Evolutionary conservation across 352 stramenopile genomes (phyloP), one percentile per base, ranked within the genome.

Genomic region (Phytophthora multivora): DNA sequence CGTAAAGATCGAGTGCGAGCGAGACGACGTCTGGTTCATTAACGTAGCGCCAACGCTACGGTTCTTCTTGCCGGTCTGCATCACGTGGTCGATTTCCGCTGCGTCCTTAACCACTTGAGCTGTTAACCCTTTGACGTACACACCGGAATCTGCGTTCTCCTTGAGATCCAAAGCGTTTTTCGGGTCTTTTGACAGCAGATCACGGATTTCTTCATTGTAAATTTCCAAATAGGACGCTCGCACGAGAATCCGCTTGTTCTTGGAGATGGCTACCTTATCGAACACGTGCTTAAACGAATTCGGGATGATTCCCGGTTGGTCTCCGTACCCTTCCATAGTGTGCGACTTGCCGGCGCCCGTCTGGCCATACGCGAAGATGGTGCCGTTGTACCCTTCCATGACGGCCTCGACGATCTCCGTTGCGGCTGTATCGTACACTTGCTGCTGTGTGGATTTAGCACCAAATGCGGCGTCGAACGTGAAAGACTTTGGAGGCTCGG

Each of bases 171-270:
- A 72, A n/a, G 83, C 83, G 23, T 72, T 66, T 21, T 75, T 81
- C 0, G 81, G 80, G 53, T 97, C 85, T 53, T 90, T 93, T 16
- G 83, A 89, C 30, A 99, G 70, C 30, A 99, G 72, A 65, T 99
- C 96, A 18, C 93, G 79, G 65, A 99, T 98, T 61, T 99, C 93
- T 81, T 99, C 97, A 69, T 98, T 98, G 80, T 99, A 99, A 58
- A 99, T 98, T 69, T 99, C 96, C 33, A 98, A 80, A 63, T 98
- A 99, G 13, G 86, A 98, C 7, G 96, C 91, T 36, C 95, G 86
- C 19, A 99, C 97, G 25, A 99, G 80, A 65, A 98, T 99, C 63
- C 98, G 96, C 49, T 98, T 96, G 65, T 97, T 96, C 35, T 90
- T 91, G 12, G 86, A 87, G 58, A 93, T 93, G 12, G 85, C 82